Base-by-base conservation (phyloP, 352 stramenopile species). In the Pythium oligandrum region DNA sequence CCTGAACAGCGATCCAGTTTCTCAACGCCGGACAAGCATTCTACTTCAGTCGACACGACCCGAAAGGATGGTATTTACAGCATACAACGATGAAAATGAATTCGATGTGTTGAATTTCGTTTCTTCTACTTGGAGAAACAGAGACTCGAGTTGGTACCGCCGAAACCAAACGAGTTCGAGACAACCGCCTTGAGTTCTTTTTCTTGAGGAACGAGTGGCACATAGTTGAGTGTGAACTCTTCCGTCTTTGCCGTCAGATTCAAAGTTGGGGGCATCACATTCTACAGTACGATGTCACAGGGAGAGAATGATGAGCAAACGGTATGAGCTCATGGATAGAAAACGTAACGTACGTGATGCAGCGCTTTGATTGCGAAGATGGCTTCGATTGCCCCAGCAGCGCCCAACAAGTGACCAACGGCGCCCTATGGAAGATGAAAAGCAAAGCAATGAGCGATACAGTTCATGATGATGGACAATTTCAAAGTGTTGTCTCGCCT, bases 131-230 rank as follows among this genome's bases (percentile, higher is more conserved):
- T 91, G 44, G 76, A 63, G 57, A 94, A 94, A 48, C 80, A 78
- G 8, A 94, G 61, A 47, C 74, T 88, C 9, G 82, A 86, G 79
- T 99, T 99, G 9, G 94, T 98, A 48, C 96, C 96, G 53, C 96
- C 96, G 68, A 99, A 99, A 30, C 96, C 96, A 82, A 99, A 99
- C 36, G 93, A 98, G 70, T 99, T 99, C 11, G 78, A 94, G 37
- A 98, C 65, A 3, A 94, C 90, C 37, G 81, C 73, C 7, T 83
- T 61, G 9, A 97, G 50, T 10, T 88, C 58, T 46, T 87, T 83
- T 55, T 95, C 74, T 43, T 90, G 79, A 3, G 77, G 71, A 8
- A 71, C 55, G 35, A 80, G 73, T 17, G 73, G 66, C 30, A 94
- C 86, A 62, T 97, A 92, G 66, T 89, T 88, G 52, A 97, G 71